Percentiles rank a stretch among this genome's conserved stretches.
These are phyloP conservation scores for Zymoseptoria passerinii DNA, from an alignment of 2,329 filamentous ascomycete genomes.

Conservation along the genomic window DNA sequence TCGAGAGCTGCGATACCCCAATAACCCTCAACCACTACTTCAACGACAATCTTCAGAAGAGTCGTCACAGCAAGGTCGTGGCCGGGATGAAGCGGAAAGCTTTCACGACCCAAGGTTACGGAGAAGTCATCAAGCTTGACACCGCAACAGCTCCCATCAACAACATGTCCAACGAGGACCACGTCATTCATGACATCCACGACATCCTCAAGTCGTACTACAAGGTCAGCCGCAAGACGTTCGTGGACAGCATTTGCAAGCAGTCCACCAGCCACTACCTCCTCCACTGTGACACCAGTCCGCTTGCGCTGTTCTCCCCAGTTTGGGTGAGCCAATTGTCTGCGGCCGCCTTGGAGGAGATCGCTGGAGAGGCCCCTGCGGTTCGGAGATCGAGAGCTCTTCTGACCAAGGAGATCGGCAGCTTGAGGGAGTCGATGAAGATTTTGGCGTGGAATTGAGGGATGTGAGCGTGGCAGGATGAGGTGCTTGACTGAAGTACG, in stretches of 20 bases:
- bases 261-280: slow-evolving; percentile 51
- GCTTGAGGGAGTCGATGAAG: slow-evolving; percentile 12
- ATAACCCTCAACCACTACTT: slow-evolving; percentile 49
- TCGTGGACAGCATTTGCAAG: slow-evolving; percentile 54
- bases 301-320: slow-evolving; percentile 46
- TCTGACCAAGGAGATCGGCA: slow-evolving; percentile 41
- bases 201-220: slow-evolving; percentile 55
- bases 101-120: neutral
- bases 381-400: slow-evolving; percentile 36
- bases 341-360: slow-evolving; percentile 42
- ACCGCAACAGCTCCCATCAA: slow-evolving; percentile 12
- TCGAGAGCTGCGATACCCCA: slow-evolving; percentile 42
- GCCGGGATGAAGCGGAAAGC: slow-evolving; percentile 7
- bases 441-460: slow-evolving; percentile 8
- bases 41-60: slow-evolving; percentile 37
- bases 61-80: slow-evolving; percentile 13
- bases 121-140: slow-evolving; percentile 17
- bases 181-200: slow-evolving; percentile 47
- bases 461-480: neutral
- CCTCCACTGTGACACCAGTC: slow-evolving; percentile 42
- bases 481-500: too few relatives aligned
- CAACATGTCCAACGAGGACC: slow-evolving; percentile 31
- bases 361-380: slow-evolving; percentile 50
- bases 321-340: slow-evolving; percentile 43
- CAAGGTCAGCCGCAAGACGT: slow-evolving; percentile 51